Conservation (phyloP, 352 stramenopile species). For the Pythium insidiosum region DNA sequence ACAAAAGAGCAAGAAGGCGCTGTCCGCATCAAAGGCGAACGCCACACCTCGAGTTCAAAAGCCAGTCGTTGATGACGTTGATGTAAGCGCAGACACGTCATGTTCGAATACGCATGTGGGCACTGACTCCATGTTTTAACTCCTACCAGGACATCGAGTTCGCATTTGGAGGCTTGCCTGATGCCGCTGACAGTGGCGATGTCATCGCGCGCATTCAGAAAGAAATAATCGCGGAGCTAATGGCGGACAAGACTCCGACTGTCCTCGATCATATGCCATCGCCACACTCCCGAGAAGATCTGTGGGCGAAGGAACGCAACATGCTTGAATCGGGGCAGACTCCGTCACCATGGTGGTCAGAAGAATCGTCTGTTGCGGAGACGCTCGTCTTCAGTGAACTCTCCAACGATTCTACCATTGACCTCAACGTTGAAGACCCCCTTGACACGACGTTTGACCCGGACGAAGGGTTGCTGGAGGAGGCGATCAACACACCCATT, state of each 20-base stretch:
- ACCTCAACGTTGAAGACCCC: too few species aligned
- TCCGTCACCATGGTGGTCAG: slow-evolving; percentile 48
- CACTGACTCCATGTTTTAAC: too few species aligned
- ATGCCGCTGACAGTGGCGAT: slow-evolving; percentile 15
- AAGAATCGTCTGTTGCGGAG: slow-evolving; percentile 6
- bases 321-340: slow-evolving; percentile 27
- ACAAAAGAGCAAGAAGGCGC: slow-evolving; percentile 10
- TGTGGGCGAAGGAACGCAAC: slow-evolving; percentile 22
- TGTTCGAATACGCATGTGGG: too few species aligned
- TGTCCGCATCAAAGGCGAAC: not conserved
- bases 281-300: slow-evolving; percentile 15
- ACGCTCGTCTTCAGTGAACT: slow-evolving; percentile 16
- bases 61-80: slow-evolving; percentile 21
- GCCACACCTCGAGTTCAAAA: too few species aligned
- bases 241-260: slow-evolving; percentile 31
- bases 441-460: too few species aligned
- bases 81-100: too few species aligned
- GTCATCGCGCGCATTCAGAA: slow-evolving; percentile 40
- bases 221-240: slow-evolving; percentile 45
- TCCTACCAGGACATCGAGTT: slow-evolving; percentile 68
- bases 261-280: slow-evolving; percentile 48
- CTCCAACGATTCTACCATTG: slow-evolving; percentile 11
- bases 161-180: slow-evolving; percentile 58
- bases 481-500: slow-evolving; percentile 44
- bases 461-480: slow-evolving; percentile 36